phyloP scores from a whole-genome alignment of 345 rosid species.

The Aquilaria sinensis region DNA sequence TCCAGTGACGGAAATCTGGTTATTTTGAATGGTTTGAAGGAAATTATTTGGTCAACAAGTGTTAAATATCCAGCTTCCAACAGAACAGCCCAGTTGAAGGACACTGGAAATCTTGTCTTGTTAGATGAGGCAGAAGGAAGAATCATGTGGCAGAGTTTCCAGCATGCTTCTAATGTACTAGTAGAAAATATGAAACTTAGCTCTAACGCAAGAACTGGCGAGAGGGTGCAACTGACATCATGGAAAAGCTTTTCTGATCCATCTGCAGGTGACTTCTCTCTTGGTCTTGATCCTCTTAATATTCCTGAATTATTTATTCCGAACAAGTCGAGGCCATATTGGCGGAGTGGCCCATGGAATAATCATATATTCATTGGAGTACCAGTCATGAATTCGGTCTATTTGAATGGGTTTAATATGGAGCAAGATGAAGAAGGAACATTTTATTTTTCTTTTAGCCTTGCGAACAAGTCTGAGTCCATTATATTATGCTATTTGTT shows the following conservation, averaged over 20 bases:
- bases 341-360: conserved; percentile 66
- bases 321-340: conserved; percentile 31
- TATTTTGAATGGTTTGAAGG: conserved; percentile 26
- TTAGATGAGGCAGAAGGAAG: conserved; percentile 16
- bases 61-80: conserved; percentile 18
- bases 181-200: conserved; percentile 33
- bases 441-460: conserved; percentile 5
- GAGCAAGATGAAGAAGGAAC: conserved; percentile 19
- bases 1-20: conserved; percentile 42
- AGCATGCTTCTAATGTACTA: conserved; percentile 28
- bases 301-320: conserved; percentile 33
- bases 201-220: conserved; percentile 18
- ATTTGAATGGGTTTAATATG: conserved; percentile 24
- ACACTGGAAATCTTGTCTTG: conserved; percentile 49
- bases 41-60: conserved; percentile 49
- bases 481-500: conserved; percentile 2
- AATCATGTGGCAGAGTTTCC: conserved; percentile 55
- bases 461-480: conserved; percentile 1
- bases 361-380: conserved; percentile 36
- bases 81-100: conserved; percentile 32
- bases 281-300: conserved; percentile 19
- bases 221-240: conserved; percentile 27
- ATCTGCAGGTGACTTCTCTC: conserved; percentile 36
- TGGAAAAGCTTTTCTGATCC: conserved; percentile 56
- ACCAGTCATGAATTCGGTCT: conserved; percentile 19